Evolutionary conservation across 371 early-diverging fungal species (phyloP).

Genomic region (Mucor piriformis): DNA sequence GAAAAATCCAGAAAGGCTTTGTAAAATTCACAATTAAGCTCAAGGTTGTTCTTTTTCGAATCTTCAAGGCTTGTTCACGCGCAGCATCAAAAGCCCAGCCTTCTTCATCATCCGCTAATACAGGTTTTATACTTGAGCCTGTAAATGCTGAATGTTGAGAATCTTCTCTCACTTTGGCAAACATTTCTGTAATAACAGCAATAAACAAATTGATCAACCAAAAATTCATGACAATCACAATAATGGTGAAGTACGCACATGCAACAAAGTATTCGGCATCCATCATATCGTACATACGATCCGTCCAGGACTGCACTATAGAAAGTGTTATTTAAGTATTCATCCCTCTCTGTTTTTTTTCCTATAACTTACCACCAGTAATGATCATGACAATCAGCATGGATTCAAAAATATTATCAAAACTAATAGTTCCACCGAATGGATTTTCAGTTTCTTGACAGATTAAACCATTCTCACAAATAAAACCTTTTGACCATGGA

Average conservation of each 20-base stretch:
- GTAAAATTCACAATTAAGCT: conserved; percentile 30
- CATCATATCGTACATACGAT: conserved; percentile 72
- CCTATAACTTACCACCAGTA: conserved; percentile 38
- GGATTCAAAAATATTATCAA: conserved; percentile 63
- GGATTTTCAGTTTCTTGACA: conserved; percentile 60
- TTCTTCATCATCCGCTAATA: conserved; percentile 52
- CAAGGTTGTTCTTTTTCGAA: conserved; percentile 10
- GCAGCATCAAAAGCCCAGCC: conserved; percentile 48
- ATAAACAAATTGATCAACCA: conserved; percentile 75
- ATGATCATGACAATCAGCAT: conserved; percentile 63
- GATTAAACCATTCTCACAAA: conserved; percentile 53
- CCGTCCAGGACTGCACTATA: conserved; percentile 72
- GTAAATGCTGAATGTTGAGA: conserved; percentile 69
- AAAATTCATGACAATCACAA: conserved; percentile 70
- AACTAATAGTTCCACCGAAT: conserved; percentile 55
- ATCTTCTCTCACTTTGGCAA: conserved; percentile 73
- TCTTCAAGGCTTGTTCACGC: conserved; percentile 1
- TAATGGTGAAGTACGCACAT: conserved; percentile 61
- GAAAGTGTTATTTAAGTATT: not conserved
- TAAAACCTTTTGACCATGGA: conserved; percentile 59
- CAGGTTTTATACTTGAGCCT: conserved; percentile 41
- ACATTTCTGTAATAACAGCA: conserved; percentile 74
- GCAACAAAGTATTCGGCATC: conserved; percentile 64
- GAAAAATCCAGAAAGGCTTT: conserved; percentile 53
- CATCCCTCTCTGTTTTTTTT: not conserved